Evolutionary conservation across 257 asterid genomes (phyloP), one percentile per base, ranked within the genome.

Genomic region (Perilla frutescens): DNA sequence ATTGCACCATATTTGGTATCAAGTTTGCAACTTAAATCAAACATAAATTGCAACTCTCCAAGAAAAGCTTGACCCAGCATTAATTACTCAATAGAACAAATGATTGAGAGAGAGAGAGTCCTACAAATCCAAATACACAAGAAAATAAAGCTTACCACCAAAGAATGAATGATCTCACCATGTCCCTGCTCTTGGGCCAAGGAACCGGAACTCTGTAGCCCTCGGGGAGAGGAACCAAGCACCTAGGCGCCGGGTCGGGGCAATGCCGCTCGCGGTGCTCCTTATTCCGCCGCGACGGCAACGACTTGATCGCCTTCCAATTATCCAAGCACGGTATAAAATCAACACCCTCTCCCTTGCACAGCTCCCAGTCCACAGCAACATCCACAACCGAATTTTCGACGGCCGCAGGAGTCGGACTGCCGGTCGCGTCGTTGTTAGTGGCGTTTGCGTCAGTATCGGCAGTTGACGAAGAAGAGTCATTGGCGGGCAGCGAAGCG

Each of bases 171-270:
- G 84, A 81, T 79, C 98, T 91, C 96, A 95, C 99, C 99, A 81
- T 95, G 71, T 95, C 97, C 90, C 94, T 84, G 84, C 99, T 92
- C 87, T 87, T 87, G 34, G 99, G 99, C 99, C 98, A 95, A 51
- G 90, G 85, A 74, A 95, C 94, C 11, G 96, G 94, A 71, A 73
- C 65, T 76, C 74, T 87, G 77, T 95, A 95, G 49, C 96, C 96
- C 3, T 6, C 41, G 0, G 99, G 97, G 75, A 90, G 76, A 11
- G 96, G 98, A 53, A 87, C 81, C 91, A 95, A 87, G 79, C 99
- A 95, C 77, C 88, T 82, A 4, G 89, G 88, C 73, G 74, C 66
- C 39, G 85, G 85, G 59, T 78, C 71, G 13, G 97, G 98, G 74
- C 98, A 95, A 77, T 95, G 98, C 81, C 99, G 81, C 82, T 95